A percentile compares a stretch with the other conserved stretches of the same genome.
Conservation (phyloP, 495 filamentous ascomycete genomes). For the Penicillium roqueforti region DNA sequence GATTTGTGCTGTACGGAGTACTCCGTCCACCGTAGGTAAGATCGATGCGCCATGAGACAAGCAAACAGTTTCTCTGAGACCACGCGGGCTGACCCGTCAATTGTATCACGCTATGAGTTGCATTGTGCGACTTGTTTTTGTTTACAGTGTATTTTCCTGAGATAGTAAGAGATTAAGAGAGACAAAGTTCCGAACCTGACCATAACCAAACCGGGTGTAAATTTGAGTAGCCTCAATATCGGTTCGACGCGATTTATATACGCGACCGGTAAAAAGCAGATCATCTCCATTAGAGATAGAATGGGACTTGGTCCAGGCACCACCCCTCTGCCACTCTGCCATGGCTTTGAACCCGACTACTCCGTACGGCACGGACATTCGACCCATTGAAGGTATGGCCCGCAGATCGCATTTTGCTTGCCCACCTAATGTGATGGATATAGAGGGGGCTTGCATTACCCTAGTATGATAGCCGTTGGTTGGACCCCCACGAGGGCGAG, state of each 20-base stretch:
- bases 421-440: constrained; percentile 22
- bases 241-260: not conserved
- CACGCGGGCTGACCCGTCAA: constrained; percentile 1
- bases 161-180: not conserved
- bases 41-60: not conserved
- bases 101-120: not conserved
- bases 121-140: not conserved
- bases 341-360: constrained; percentile 12
- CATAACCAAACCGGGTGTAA: not conserved
- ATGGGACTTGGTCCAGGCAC: constrained; percentile 7
- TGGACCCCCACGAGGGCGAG: constrained; percentile 8
- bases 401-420: constrained; percentile 19
- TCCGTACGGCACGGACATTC: constrained; percentile 15
- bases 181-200: not conserved
- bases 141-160: not conserved
- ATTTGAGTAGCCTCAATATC: not conserved
- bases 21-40: too few relatives aligned
- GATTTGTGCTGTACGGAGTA: constrained; percentile 5
- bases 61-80: constrained; percentile 1
- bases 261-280: constrained; percentile 4
- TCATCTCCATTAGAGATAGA: not conserved
- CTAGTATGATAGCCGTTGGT: constrained; percentile 6
- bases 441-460: constrained; percentile 25
- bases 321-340: constrained; percentile 4
- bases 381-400: constrained; percentile 16